phyloP scores from a whole-genome alignment of 768 basidiomycete genomes.

The Panaeolus cyanescens region DNA sequence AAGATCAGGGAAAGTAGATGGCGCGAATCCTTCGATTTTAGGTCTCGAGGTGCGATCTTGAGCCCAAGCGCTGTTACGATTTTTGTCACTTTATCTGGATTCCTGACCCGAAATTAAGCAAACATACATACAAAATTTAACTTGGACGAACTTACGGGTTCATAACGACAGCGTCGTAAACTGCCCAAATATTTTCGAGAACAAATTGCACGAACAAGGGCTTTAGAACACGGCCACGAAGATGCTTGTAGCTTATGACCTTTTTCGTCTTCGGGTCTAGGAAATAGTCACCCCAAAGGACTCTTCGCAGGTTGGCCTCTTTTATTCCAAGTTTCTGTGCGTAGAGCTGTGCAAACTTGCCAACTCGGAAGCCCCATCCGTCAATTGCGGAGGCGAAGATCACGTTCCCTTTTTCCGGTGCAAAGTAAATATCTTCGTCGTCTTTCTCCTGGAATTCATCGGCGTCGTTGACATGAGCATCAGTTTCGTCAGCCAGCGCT shows the following conservation, averaged over 20 bases:
- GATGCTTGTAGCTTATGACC: conserved; percentile 88
- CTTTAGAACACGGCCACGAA: conserved; percentile 85
- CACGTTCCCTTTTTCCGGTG: conserved; percentile 94
- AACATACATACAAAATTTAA: conserved; percentile 5
- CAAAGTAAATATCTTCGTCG: conserved; percentile 97
- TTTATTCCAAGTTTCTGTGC: conserved; percentile 88
- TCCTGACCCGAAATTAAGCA: conserved; percentile 47
- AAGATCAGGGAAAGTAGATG: conserved; percentile 85
- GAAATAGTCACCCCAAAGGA: conserved; percentile 97
- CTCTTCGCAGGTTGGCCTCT: conserved; percentile 80
- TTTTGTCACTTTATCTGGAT: conserved; percentile 85
- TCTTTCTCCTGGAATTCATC: conserved; percentile 92
- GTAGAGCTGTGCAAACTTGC: conserved; percentile 92
- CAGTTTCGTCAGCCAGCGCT: conserved; percentile 63
- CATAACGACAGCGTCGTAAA: conserved; percentile 86
- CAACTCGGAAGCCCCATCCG: conserved; percentile 96
- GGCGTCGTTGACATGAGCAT: conserved; percentile 56
- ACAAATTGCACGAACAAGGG: conserved; percentile 98
- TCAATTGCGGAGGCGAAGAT: conserved; percentile 95
- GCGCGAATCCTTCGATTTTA: conserved; percentile 89
- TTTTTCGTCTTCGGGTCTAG: conserved; percentile 95
- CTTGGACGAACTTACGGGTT: conserved; percentile 72
- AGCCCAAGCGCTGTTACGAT: conserved; percentile 83
- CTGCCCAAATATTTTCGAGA: conserved; percentile 95
- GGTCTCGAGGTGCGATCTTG: conserved; percentile 84